These are phyloP conservation scores for Opeltia flavorubescens DNA, from an alignment of 495 filamentous ascomycete genomes.

Conservation along the genomic window DNA sequence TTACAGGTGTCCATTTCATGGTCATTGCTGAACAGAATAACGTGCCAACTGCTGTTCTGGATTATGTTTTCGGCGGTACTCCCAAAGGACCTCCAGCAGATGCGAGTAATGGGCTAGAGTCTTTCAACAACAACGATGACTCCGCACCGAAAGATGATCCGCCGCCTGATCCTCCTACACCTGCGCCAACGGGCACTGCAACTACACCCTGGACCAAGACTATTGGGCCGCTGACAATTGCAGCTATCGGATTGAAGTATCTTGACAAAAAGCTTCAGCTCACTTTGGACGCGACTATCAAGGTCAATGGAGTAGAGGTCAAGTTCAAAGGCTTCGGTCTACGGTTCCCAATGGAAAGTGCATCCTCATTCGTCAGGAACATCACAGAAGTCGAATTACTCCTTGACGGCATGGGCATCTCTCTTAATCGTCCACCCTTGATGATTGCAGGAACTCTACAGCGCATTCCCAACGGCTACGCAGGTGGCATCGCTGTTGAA, in stretches of 20 bases:
- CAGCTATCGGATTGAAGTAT: conserved; percentile 25
- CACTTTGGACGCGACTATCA: conserved; percentile 23
- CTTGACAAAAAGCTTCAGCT: conserved; percentile 16
- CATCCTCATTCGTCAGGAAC: conserved; percentile 3
- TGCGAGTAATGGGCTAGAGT: too few species aligned
- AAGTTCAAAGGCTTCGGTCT: conserved; percentile 24
- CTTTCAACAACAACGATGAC: too few species aligned
- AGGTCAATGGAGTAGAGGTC: conserved; percentile 27
- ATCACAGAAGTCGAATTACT: conserved; percentile 3
- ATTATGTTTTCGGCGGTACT: too few species aligned
- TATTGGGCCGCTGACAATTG: conserved; percentile 16
- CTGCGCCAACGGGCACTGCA: conserved; percentile 3
- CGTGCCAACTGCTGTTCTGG: too few species aligned
- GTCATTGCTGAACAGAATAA: too few species aligned
- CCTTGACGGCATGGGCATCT: conserved; percentile 24
- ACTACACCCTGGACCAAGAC: conserved; percentile 17
- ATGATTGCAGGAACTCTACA: too few species aligned
- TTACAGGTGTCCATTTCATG: too few species aligned
- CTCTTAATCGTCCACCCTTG: conserved; percentile 25
- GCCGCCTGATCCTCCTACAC: not conserved
- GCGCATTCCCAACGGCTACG: too few species aligned
- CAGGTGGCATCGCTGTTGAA: too few species aligned
- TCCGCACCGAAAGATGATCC: too few species aligned
- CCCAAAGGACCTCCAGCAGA: too few species aligned
- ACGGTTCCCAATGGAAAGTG: conserved; percentile 10